Evolutionary conservation across 2,329 filamentous ascomycete species (phyloP).

Genomic region (Aspergillus fijiensis): DNA sequence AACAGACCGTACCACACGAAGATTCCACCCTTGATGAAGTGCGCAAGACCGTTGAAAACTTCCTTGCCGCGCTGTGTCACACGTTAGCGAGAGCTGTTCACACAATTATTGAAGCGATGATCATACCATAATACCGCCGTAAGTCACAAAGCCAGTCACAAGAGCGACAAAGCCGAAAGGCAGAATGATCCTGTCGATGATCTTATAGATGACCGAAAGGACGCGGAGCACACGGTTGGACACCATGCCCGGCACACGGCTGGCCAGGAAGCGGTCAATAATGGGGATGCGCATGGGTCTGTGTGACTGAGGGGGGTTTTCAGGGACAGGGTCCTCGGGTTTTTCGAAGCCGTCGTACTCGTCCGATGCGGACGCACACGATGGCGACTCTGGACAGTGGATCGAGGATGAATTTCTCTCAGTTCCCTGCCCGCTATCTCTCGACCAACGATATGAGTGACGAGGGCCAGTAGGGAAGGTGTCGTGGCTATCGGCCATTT

Average conservation of each 20-base stretch:
- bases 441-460: slow-evolving; percentile 59
- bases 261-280: slow-evolving; percentile 54
- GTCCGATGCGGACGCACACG: slow-evolving; percentile 49
- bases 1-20: slow-evolving; percentile 92
- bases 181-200: slow-evolving; percentile 74
- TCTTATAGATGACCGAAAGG: slow-evolving; percentile 61
- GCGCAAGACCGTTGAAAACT: slow-evolving; percentile 82
- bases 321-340: slow-evolving; percentile 45
- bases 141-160: slow-evolving; percentile 70
- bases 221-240: slow-evolving; percentile 58
- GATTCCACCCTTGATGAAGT: slow-evolving; percentile 91
- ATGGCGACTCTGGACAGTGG: slow-evolving; percentile 65
- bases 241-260: slow-evolving; percentile 56
- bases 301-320: slow-evolving; percentile 33
- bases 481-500: slow-evolving; percentile 54
- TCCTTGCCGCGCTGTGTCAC: slow-evolving; percentile 59
- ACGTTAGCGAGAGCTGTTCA: slow-evolving; percentile 8
- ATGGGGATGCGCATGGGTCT: slow-evolving; percentile 49
- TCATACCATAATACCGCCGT: slow-evolving; percentile 81
- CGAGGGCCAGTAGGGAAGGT: slow-evolving; percentile 39
- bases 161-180: slow-evolving; percentile 74
- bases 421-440: slow-evolving; percentile 73
- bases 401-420: slow-evolving; percentile 68
- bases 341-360: slow-evolving; percentile 53
- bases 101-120: neutral